Evolutionary conservation across 2,329 filamentous ascomycete species (phyloP).

Genomic region (Sporothrix protearum): DNA sequence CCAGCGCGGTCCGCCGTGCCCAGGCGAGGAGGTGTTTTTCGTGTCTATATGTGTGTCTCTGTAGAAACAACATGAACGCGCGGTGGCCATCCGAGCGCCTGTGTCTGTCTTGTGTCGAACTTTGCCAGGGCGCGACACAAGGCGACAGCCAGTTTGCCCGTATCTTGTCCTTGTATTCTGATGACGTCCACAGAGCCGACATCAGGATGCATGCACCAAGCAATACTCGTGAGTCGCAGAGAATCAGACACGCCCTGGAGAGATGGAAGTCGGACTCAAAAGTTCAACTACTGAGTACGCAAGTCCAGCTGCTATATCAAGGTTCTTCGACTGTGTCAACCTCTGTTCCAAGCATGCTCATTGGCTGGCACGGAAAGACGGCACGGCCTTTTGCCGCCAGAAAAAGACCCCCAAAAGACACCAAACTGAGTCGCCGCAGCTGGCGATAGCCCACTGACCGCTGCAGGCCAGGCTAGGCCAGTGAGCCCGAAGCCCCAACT

Average conservation of each 20-base stretch:
- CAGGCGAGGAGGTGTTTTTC: neutral
- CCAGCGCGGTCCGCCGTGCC: neutral
- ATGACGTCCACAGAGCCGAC: neutral
- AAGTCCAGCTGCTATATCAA: neutral
- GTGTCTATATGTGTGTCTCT: too few species aligned
- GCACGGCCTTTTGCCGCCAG: conserved; percentile 10
- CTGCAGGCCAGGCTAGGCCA: neutral
- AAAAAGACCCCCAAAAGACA: neutral
- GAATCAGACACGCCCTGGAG: neutral
- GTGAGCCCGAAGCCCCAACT: neutral
- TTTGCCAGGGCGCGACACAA: neutral
- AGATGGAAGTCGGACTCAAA: neutral
- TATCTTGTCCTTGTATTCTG: neutral
- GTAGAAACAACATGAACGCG: neutral
- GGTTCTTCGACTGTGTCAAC: neutral
- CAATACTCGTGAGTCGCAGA: too few species aligned
- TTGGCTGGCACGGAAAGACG: conserved; percentile 19
- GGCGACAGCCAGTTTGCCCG: neutral
- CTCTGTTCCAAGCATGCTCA: neutral
- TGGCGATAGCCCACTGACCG: neutral
- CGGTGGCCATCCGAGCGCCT: neutral
- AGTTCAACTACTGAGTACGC: neutral
- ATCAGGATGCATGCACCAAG: neutral
- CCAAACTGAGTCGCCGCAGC: neutral
- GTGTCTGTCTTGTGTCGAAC: neutral